Evolutionary conservation across 805 yeast species (phyloP), one percentile per base, ranked within the genome.

Genomic region (Brettanomyces bruxellensis): DNA sequence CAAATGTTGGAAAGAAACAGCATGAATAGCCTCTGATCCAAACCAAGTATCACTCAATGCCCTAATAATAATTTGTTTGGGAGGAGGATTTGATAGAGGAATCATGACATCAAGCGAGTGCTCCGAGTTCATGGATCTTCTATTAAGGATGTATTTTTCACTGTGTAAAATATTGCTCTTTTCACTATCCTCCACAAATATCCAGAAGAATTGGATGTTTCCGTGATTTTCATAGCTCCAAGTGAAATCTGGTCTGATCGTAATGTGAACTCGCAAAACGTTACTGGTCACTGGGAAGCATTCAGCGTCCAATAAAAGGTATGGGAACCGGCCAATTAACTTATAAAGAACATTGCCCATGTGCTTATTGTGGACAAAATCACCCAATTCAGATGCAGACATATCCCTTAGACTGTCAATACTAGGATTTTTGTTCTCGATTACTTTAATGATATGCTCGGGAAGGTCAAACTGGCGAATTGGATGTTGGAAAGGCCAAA

Each of bases 401-500:
- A 90, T 74, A 14, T 86, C 90, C 41, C 93, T 71, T 47, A 93
- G 64, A 36, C 73, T 73, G 24, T 82, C 91, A 69, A 91, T 81
- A 0, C 82, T 60, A 0, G 89, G 84, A 44, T 75, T 77, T 49
- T 79, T 85, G 4, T 75, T 68, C 47, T 81, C 78, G 5, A 93
- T 67, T 45, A 75, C 76, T 45, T 80, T 74, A 41, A 81, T 52
- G 2, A 90, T 79, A 30, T 74, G 78, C 22, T 70, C 81, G 0
- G 91, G 89, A 5, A 89, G 64, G 25, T 84, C 90, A 65, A 93
- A 90, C 60, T 93, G 99, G 7, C 81, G 70, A 60, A 93, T 59
- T 1, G 99, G 97, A 64, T 93, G 97, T 49, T 82, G 84, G 63
- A 81, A 87, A 0, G 90, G 78, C 99, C 99, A 93, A 1, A 86